Conservation (phyloP, 2,329 filamentous ascomycete species). For the Trichoderma afroharzianum region DNA sequence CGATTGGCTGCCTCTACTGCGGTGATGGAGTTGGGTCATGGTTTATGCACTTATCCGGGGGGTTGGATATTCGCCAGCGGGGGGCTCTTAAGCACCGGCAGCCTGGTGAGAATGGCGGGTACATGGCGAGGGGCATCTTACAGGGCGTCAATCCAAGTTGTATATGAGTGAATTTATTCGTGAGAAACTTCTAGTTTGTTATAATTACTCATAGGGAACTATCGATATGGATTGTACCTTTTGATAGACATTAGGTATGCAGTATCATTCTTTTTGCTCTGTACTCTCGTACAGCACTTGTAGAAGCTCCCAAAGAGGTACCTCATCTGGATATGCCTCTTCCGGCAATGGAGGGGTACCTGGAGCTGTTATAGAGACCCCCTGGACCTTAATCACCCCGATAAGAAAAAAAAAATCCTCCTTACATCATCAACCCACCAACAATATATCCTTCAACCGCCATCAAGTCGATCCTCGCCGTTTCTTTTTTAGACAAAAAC, state of each 20-base stretch:
- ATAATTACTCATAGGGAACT: background rate
- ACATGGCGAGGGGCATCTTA: background rate
- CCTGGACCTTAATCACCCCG: background rate
- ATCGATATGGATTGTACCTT: too few relatives aligned
- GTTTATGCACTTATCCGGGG: constrained; percentile 14
- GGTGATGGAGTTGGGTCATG: background rate
- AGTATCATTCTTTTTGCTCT: background rate
- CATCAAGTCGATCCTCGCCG: background rate
- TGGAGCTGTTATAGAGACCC: background rate
- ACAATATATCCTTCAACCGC: background rate
- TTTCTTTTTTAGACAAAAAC: background rate
- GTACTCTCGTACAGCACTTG: background rate
- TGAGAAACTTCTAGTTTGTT: background rate
- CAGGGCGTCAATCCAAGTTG: background rate
- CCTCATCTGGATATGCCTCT: background rate
- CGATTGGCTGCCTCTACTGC: background rate
- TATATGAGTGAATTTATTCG: background rate
- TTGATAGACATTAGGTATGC: too few relatives aligned
- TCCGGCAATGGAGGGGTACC: background rate
- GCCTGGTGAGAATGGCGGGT: background rate
- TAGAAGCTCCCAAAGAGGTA: background rate
- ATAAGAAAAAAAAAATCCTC: constrained; percentile 4
- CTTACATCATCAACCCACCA: constrained; percentile 8
- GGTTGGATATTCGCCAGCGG: background rate
- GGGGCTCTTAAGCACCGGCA: background rate